Evolutionary conservation across 2,329 filamentous ascomycete genomes (phyloP), one percentile per base, ranked within the genome.

Genomic region (Thielaviopsis populi): DNA sequence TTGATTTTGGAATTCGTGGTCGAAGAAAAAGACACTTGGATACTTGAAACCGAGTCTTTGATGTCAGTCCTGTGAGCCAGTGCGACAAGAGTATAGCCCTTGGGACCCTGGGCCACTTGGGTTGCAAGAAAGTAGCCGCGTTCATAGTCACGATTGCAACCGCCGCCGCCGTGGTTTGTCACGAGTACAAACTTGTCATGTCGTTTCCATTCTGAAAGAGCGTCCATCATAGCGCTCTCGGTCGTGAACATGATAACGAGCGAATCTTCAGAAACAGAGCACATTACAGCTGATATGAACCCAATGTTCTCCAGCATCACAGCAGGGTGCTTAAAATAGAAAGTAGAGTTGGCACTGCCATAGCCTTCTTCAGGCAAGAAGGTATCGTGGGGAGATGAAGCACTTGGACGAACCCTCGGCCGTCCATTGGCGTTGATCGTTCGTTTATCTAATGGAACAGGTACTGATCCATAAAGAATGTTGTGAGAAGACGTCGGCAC

Each of bases 301-400:
- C 19, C 42, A 59, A 63, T 59, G 24, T 42, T 62, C 19, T 63
- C 53, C 27, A 65, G 53, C 10, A 62, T n/a, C 10, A 65, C 43
- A 19, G 53, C 22, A 5, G 64, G 60, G 22, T 63, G 59, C 40
- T 46, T 60, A 61, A 63, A 63, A 2, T 19, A 42, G 60, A 65
- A 42, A 27, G 60, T 63, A 3, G 61, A 63, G 64, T 62, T 63
- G 24, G 61, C 54, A 3, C 37, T 42, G 33, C 50, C 61, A 24
- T 30, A n/a, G 17, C 15, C 30, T 30, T 56, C 10, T 33, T 27
- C 2, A 17, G 50, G 5, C 10, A n/a, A 56, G 5, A 54, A 15
- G 24, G 6, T 4, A 33, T 17, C 50, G 8, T 11, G 50, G 22
- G 50, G 27, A 22, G 46, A 6, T 10, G 46, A 50, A 50, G 8